These are phyloP conservation scores for Phlegmacium glaucopus DNA, from an alignment of 768 basidiomycete species.

Conservation along the genomic window DNA sequence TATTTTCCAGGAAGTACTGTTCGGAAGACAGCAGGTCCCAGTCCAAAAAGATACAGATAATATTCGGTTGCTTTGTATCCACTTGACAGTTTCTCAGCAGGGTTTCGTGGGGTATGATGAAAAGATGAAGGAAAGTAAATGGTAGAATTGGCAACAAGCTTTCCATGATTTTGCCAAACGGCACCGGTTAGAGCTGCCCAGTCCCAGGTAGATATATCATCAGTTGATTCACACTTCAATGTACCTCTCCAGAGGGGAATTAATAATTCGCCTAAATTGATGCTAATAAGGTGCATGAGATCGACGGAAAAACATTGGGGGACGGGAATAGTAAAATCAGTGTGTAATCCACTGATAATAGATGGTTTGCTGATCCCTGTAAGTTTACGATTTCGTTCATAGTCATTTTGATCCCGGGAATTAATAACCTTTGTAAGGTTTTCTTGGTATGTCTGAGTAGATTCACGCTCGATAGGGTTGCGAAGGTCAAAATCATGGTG, in stretches of 20 bases:
- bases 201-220: conserved; percentile 5
- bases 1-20: conserved; percentile 15
- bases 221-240: background rate
- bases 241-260: conserved; percentile 1
- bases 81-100: conserved; percentile 24
- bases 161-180: background rate
- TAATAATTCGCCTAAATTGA: conserved; percentile 1
- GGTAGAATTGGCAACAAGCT: conserved; percentile 5
- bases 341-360: background rate
- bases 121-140: conserved; percentile 10
- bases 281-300: conserved; percentile 1
- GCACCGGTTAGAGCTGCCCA: conserved; percentile 1
- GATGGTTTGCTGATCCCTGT: conserved; percentile 3
- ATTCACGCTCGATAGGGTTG: background rate
- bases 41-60: conserved; percentile 23
- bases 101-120: conserved; percentile 11
- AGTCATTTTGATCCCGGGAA: background rate
- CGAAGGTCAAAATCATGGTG: background rate
- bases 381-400: conserved; percentile 2
- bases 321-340: background rate
- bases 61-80: conserved; percentile 34
- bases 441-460: background rate
- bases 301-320: conserved; percentile 2
- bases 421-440: background rate
- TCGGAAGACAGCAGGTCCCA: conserved; percentile 24